phyloP scores from a whole-genome alignment of 768 basidiomycete genomes.

The Amylocystis lapponica region DNA sequence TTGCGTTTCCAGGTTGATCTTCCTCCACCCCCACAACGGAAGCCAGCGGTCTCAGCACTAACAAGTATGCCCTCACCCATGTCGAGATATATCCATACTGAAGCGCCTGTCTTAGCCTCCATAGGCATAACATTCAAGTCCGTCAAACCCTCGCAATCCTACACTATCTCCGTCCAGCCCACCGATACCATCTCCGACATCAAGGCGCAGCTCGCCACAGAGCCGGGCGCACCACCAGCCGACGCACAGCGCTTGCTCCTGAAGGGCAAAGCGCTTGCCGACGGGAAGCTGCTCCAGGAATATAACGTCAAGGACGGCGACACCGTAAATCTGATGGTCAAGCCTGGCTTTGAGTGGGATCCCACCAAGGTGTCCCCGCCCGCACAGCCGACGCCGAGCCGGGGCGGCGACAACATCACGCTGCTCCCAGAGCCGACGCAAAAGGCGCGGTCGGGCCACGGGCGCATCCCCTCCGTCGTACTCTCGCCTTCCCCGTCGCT shows the following conservation, averaged over 20 bases:
- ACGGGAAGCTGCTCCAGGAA: slow-evolving; percentile 85
- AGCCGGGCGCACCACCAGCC: slow-evolving; percentile 66
- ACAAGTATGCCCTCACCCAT: slow-evolving; percentile 21
- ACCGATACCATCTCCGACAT: slow-evolving; percentile 81
- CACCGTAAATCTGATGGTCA: slow-evolving; percentile 82
- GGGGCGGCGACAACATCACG: slow-evolving; percentile 8
- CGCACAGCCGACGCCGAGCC: slow-evolving; percentile 13
- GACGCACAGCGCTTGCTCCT: slow-evolving; percentile 82
- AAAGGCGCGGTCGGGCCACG: slow-evolving; percentile 40
- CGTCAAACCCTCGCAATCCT: slow-evolving; percentile 76
- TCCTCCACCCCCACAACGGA: slow-evolving; percentile 55
- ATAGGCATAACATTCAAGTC: slow-evolving; percentile 85
- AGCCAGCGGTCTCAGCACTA: slow-evolving; percentile 27
- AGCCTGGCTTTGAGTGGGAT: slow-evolving; percentile 67
- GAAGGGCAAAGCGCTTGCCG: slow-evolving; percentile 91
- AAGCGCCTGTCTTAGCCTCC: slow-evolving; percentile 14
- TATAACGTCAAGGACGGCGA: slow-evolving; percentile 80
- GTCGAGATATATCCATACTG: background rate
- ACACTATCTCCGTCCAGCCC: slow-evolving; percentile 64
- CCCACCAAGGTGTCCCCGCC: slow-evolving; percentile 32
- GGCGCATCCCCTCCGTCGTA: slow-evolving; percentile 72
- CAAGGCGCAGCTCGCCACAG: slow-evolving; percentile 67
- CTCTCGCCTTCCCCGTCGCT: slow-evolving; percentile 70
- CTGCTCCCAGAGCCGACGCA: slow-evolving; percentile 18
- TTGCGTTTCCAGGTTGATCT: slow-evolving; percentile 41